Evolutionary conservation across 2,329 filamentous ascomycete genomes (phyloP), one percentile per base, ranked within the genome.

Genomic region (Scortechinia acanthostroma): DNA sequence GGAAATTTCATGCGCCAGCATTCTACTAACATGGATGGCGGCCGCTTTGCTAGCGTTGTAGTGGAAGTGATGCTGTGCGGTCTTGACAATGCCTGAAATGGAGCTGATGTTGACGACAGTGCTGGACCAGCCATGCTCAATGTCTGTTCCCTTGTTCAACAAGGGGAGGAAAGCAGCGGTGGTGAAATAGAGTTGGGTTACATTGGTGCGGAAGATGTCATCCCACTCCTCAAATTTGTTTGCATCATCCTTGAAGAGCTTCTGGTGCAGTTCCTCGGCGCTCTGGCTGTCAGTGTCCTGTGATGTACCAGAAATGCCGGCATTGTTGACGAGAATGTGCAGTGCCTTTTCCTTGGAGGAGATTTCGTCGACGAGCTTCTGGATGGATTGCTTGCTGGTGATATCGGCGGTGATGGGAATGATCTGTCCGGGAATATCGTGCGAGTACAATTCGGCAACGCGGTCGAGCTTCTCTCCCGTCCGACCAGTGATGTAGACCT

Each of bases 11-110:
- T 77, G 73, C 21, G 75, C 78, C 69, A 87, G 77, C 56, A 86
- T 71, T 59, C 81, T 83, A 1, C 76, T 80, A 45, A 86, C 58
- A 48, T 86, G 82, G 2, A 85, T 75, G 0, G 80, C 79, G 0
- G 76, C 83, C 2, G 75, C 82, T 61, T 87, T 87, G 46, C 76
- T 76, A 0, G 82, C 74, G 52, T 86, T 86, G 63, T 87, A 87
- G 3, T 74, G 72, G 56, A 86, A 86, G 56, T 86, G 82, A 20
- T 79, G 77, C 58, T 86, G 81, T 0, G 80, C 68, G 43, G 78
- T 65, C 35, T 81, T 73, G 67, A 85, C 78, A 45, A 85, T 74
- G 3, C 82, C 82, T 0, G 74, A 79, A 68, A 86, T 86, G 45
- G 73, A 80, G 14, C 74, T 75, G 50, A 81, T 83, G 42, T 81